Evolutionary conservation across 108 stramenopile species (phyloP).

Genomic region (Stephanodiscus triporus): DNA sequence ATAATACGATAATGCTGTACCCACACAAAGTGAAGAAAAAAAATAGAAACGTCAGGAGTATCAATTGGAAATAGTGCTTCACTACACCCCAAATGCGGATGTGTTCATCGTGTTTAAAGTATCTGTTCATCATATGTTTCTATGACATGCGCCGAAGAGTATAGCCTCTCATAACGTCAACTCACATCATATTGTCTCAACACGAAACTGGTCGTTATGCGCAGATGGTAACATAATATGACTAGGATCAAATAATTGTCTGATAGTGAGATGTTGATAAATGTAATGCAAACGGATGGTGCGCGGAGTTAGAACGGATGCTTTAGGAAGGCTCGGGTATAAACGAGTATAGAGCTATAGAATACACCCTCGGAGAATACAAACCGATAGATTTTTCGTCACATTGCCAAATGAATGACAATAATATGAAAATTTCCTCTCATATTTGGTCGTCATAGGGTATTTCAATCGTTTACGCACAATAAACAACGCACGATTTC

Average conservation of each 20-base stretch:
- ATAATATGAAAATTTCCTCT: conserved; percentile 18
- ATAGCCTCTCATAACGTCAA: not conserved
- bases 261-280: not conserved
- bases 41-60: conserved; percentile 43
- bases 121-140: conserved; percentile 41
- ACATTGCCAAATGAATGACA: conserved; percentile 1
- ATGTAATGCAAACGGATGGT: not conserved
- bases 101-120: conserved; percentile 55
- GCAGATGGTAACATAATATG: not conserved
- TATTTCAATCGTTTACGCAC: not conserved
- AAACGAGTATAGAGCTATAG: not conserved
- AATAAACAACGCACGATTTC: conserved; percentile 1
- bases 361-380: conserved; percentile 42
- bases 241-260: not conserved
- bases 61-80: conserved; percentile 46
- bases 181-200: not conserved
- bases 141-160: not conserved
- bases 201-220: not conserved
- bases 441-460: conserved; percentile 23
- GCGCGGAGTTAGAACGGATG: not conserved
- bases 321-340: not conserved
- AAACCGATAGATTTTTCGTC: conserved; percentile 30
- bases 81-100: conserved; percentile 6
- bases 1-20: not conserved
- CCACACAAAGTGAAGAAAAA: not conserved